Conservation (phyloP, 1,284 basidiomycete species). For the Apiotrichum mycotoxinovorans region DNA sequence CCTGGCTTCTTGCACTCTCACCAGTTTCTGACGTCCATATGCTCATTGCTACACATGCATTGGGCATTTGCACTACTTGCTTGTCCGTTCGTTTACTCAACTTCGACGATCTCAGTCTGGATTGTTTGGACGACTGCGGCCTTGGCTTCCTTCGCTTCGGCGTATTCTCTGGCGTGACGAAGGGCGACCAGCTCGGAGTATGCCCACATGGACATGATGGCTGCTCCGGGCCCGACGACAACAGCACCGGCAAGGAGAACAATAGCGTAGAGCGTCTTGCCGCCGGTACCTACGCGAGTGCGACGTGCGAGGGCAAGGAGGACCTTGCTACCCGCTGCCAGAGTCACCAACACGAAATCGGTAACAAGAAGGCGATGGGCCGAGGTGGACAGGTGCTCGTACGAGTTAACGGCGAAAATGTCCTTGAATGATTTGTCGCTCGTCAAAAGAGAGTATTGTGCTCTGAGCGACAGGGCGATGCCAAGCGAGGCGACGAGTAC, state of each 20-base stretch:
- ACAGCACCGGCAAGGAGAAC: not conserved
- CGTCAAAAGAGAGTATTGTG: constrained; percentile 2
- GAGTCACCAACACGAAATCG: constrained; percentile 9
- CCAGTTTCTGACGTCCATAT: no score
- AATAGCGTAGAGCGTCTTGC: not conserved
- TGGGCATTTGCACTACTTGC: no score
- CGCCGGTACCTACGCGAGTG: not conserved
- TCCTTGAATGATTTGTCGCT: not conserved
- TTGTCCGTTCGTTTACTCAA: no score
- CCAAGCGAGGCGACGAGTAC: constrained; percentile 14
- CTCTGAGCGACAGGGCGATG: not conserved
- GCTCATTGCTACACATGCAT: no score
- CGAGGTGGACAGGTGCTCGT: not conserved
- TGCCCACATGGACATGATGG: constrained; percentile 15
- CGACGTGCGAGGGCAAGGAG: constrained; percentile 7
- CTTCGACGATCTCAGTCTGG: not conserved
- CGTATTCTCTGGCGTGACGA: constrained; percentile 4
- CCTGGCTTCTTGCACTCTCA: no score
- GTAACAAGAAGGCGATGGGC: constrained; percentile 6
- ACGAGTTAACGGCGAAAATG: not conserved
- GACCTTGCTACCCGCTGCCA: constrained; percentile 5
- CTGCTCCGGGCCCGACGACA: constrained; percentile 13
- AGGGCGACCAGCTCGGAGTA: constrained; percentile 12
- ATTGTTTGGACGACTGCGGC: not conserved
- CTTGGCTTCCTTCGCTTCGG: constrained; percentile 9